These are phyloP conservation scores for Metschnikowia noctiluminum DNA, from an alignment of 805 yeast species.

Conservation along the genomic window DNA sequence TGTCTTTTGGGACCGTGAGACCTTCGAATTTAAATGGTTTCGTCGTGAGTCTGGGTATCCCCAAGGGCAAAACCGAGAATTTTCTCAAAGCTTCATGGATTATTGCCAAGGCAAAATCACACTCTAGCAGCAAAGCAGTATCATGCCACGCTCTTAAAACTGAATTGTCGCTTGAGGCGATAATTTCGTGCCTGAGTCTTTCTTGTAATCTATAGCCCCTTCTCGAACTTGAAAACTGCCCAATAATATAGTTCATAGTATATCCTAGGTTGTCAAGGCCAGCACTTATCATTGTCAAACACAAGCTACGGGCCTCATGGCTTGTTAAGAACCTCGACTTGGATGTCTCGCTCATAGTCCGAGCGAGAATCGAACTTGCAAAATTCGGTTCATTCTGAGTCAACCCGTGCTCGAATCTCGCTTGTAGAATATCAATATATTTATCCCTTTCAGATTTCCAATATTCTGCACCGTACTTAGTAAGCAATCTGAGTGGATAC, in stretches of 20 bases:
- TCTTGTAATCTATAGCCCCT: slow-evolving; percentile 40
- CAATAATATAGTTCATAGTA: slow-evolving; percentile 57
- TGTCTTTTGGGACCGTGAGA: slow-evolving; percentile 49
- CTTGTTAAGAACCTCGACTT: slow-evolving; percentile 5
- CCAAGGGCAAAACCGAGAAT: slow-evolving; percentile 64
- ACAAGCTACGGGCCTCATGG: slow-evolving; percentile 53
- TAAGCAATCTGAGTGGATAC: slow-evolving; percentile 18
- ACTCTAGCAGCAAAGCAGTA: slow-evolving; percentile 28
- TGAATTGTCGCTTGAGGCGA: slow-evolving; percentile 1
- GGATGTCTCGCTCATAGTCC: slow-evolving; percentile 11
- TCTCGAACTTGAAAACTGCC: slow-evolving; percentile 49
- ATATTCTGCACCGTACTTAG: slow-evolving; percentile 13
- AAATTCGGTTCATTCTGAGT: slow-evolving; percentile 19
- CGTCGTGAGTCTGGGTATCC: slow-evolving; percentile 62
- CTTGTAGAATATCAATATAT: slow-evolving; percentile 43
- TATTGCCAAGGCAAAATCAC: slow-evolving; percentile 54
- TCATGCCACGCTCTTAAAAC: slow-evolving; percentile 23
- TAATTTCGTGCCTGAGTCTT: slow-evolving; percentile 32
- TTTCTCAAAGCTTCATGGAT: slow-evolving; percentile 59
- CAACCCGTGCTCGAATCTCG: slow-evolving; percentile 15
- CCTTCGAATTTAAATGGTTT: slow-evolving; percentile 42
- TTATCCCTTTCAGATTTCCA: slow-evolving; percentile 42
- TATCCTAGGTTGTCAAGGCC: slow-evolving; percentile 73
- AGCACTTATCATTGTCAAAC: slow-evolving; percentile 75
- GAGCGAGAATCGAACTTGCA: slow-evolving; percentile 32